Evolutionary conservation across 2,329 filamentous ascomycete genomes (phyloP), one percentile per base, ranked within the genome.

Genomic region (Tolypocladium album): DNA sequence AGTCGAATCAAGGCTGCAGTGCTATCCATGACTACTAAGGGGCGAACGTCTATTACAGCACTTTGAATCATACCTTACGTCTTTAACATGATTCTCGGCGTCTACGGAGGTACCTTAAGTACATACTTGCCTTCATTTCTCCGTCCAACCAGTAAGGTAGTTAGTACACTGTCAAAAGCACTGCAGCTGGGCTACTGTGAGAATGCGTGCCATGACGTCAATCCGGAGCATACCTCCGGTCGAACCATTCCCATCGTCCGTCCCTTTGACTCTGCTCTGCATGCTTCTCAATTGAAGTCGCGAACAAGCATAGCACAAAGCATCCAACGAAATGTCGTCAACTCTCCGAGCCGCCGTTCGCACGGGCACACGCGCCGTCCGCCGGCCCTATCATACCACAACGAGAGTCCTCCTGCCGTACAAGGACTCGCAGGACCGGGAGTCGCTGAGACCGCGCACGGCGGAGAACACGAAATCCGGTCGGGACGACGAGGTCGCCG

Each of bases 401-500:
- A 22, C 69, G 2, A 52, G 61, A 27, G 40, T 64, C 15, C 63
- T 64, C 11, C 50, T 63, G 4, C 70, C 79, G 4, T 81, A 81
- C 70, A 84, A 83, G 63, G 75, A 82, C 66, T 72, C 76, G 57
- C 78, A 81, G 64, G 80, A 87, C 68, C 82, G 84, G 58, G 80
- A 87, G 63, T 79, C 79, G 3, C 79, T 95, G 40, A 83, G 88
- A 61, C 85, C 88, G 0, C 78, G 83, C 40, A 74, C 81, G 2
- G 84, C 81, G 59, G 89, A 95, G 70, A 84, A 87, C 73, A 83
- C 84, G 60, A 84, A 87, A 69, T 85, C 84, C 57, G 88, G 84
- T 4, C 83, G 83, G 0, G 89, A 88, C 66, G 78, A 86, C 55
- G 79, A 82, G 52, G 74, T 76, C 15, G 80, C 86, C 0, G 78